Conservation (phyloP, 768 basidiomycete genomes). For the Suillus paluster region DNA sequence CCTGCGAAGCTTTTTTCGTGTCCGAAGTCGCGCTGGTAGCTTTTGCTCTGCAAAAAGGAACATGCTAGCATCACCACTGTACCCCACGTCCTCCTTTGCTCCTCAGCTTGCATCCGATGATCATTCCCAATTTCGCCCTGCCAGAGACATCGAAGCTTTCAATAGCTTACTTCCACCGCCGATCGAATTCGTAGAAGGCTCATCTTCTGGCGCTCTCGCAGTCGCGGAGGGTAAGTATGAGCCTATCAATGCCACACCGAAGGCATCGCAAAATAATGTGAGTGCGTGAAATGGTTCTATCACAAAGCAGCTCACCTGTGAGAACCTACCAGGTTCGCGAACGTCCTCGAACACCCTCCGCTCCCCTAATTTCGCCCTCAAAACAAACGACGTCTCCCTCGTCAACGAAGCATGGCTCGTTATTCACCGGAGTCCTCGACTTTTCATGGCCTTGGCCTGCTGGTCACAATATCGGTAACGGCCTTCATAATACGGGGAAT, state of each 20-base stretch:
- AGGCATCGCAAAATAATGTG: constrained; percentile 53
- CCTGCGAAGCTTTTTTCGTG: constrained; percentile 11
- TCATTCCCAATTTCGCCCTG: constrained; percentile 60
- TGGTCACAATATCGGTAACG: constrained; percentile 52
- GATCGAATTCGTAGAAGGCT: constrained; percentile 84
- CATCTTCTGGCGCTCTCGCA: constrained; percentile 74
- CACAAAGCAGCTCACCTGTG: constrained; percentile 7
- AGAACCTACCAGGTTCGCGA: constrained; percentile 19
- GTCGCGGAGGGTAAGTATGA: constrained; percentile 79
- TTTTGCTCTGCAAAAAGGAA: constrained; percentile 25
- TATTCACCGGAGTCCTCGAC: constrained; percentile 62
- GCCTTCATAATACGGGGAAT: constrained; percentile 86
- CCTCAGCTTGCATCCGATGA: constrained; percentile 55
- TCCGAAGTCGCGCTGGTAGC: constrained; percentile 7
- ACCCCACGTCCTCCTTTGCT: constrained; percentile 57
- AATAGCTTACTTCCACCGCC: constrained; percentile 80
- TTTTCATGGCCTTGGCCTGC: constrained; percentile 75
- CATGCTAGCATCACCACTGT: constrained; percentile 73
- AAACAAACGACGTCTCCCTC: constrained; percentile 31
- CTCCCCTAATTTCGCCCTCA: constrained; percentile 29
- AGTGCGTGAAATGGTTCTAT: constrained; percentile 23
- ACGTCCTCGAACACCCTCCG: constrained; percentile 27
- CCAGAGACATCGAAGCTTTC: constrained; percentile 75
- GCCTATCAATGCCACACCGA: constrained; percentile 75
- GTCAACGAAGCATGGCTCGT: constrained; percentile 40